Evolutionary conservation across 192 early-diverging fungal genomes (phyloP), one percentile per base, ranked within the genome.

Genomic region (Podila horticola): DNA sequence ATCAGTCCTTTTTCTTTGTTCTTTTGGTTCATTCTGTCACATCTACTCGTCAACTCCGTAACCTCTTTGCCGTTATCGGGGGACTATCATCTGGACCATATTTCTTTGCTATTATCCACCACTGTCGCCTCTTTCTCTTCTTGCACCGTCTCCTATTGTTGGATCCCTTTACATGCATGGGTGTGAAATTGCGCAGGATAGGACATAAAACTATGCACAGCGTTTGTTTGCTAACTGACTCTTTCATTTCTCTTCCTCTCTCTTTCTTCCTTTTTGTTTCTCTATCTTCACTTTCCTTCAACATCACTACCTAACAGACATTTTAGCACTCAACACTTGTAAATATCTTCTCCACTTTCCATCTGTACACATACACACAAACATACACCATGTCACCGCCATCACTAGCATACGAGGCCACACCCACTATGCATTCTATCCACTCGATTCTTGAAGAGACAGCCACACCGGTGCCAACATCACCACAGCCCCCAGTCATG

Each of bases 401-500:
- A 61, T 19, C 59, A 13, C 17, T 33, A 61, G 59, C 26, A 61
- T 28, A 34, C 59, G 59, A 33, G 59, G 28, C 59, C 59, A 61
- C 59, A 61, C 24, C 59, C 59, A 10, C 59, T 9, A 61, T 61
- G 59, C 26, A 28, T 15, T 61, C 59, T 33, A 61, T 33, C 26
- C 30, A 28, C 59, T 61, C 59, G 26, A 28, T 33, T 30, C 28
- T 33, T 30, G 59, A 28, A 33, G 59, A 33, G 6, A 24, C 22
- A 10, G 2, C 52, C 5, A 26, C 52, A 55, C 22, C 52, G 11
- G 15, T 45, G 13, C 24, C 52, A 24, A 24, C 52, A 12, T 26
- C 52, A 9, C 52, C 52, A 55, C 52, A 55, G 24, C 52, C 52
- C 20, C 17, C 52, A 24, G 24, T 22, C 8, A 4, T 26, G 24